A percentile compares a stretch with the other conserved stretches of the same genome.
phyloP scores from a whole-genome alignment of 345 rosid species.

The Murraya koenigii region DNA sequence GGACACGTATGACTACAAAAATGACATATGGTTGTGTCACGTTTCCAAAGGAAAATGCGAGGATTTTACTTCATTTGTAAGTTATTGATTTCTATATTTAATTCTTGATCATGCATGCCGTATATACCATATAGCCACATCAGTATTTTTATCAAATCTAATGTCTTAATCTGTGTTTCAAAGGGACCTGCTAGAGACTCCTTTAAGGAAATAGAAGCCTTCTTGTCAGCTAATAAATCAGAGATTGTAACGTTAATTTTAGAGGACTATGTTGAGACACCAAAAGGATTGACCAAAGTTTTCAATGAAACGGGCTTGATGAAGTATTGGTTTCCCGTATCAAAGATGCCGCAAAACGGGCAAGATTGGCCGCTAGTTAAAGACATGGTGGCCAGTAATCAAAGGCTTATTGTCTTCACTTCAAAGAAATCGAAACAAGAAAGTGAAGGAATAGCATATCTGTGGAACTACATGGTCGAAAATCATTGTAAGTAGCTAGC shows the following conservation, averaged over 20 bases:
- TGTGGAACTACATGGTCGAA: slow-evolving; percentile 59
- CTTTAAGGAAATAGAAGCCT: slow-evolving; percentile 44
- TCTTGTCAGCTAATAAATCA: slow-evolving; percentile 45
- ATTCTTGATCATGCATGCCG: no score
- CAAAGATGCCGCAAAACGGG: slow-evolving; percentile 37
- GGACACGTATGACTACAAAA: slow-evolving; percentile 55
- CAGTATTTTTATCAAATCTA: no score
- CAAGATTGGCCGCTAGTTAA: slow-evolving; percentile 40
- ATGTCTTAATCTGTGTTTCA: neutral
- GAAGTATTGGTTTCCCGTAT: slow-evolving; percentile 57
- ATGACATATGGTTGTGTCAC: slow-evolving; percentile 69
- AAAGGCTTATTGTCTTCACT: slow-evolving; percentile 55
- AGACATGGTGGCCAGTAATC: slow-evolving; percentile 45
- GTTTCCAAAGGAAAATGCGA: slow-evolving; percentile 42
- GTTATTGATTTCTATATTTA: slow-evolving; percentile 10
- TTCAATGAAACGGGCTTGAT: slow-evolving; percentile 52
- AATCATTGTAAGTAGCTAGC: slow-evolving; percentile 43
- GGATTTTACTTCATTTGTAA: slow-evolving; percentile 56
- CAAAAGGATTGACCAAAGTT: slow-evolving; percentile 48
- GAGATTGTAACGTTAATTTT: slow-evolving; percentile 51
- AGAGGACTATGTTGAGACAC: slow-evolving; percentile 58
- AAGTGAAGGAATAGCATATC: slow-evolving; percentile 60
- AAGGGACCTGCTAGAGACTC: slow-evolving; percentile 49
- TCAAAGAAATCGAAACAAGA: slow-evolving; percentile 45
- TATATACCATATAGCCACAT: neutral